A percentile compares a stretch with the other conserved stretches of the same genome.
Evolutionary conservation across 1,284 basidiomycete genomes (phyloP).

Genomic region (Porogramme epimiltina): DNA sequence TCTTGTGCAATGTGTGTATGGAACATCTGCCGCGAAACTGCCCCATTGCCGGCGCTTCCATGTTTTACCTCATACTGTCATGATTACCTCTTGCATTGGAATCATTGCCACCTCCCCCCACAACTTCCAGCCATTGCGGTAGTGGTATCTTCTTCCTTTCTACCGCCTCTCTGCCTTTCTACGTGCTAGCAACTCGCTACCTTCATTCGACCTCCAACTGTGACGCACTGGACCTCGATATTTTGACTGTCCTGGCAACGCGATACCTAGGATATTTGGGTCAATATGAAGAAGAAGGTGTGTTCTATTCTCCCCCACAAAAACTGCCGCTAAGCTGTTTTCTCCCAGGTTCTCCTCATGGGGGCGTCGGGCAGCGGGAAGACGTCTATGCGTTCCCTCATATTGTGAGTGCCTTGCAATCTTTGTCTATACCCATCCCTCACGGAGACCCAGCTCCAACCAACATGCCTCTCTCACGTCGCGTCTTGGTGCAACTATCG

Average conservation of each 20-base stretch:
- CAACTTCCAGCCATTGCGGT: not conserved
- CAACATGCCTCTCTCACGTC: conserved; percentile 92
- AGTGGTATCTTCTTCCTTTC: too few relatives aligned
- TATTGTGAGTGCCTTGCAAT: conserved; percentile 72
- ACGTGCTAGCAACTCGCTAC: too few relatives aligned
- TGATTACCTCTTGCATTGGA: conserved; percentile 19
- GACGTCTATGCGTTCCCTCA: conserved; percentile 98
- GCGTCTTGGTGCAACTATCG: conserved; percentile 93
- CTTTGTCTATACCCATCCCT: not conserved
- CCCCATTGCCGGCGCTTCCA: conserved; percentile 6
- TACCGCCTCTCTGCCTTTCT: too few relatives aligned
- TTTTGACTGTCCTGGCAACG: too few relatives aligned
- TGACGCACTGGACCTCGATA: too few relatives aligned
- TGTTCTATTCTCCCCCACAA: not conserved
- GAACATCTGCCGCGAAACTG: not conserved
- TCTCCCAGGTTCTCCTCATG: conserved; percentile 83
- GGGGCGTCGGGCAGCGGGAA: conserved; percentile 89
- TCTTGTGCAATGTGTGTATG: not conserved
- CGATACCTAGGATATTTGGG: not conserved
- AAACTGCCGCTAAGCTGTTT: not conserved
- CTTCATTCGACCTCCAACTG: too few relatives aligned
- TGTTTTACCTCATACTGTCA: conserved; percentile 21
- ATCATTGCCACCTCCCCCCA: conserved; percentile 3
- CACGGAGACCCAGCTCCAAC: conserved; percentile 68
- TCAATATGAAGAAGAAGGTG: conserved; percentile 36